Conservation (phyloP, 139 green algal species). For the Eudorina sp. region DNA sequence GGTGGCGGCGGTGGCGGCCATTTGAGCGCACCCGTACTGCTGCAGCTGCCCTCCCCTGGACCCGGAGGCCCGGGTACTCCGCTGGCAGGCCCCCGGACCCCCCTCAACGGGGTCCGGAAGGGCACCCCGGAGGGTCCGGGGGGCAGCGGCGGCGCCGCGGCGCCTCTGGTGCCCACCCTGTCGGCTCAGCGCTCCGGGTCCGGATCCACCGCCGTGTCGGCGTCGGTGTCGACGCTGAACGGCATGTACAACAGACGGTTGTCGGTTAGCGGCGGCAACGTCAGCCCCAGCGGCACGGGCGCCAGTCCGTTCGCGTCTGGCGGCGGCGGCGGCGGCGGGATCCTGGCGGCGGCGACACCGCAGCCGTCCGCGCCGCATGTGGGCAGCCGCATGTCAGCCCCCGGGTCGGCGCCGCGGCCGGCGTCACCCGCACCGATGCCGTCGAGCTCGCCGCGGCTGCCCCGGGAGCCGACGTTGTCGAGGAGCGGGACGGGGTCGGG, state of each 20-base stretch:
- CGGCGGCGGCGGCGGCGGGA: neutral
- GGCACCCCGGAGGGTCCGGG: neutral
- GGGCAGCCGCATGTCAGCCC: neutral
- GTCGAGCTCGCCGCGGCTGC: neutral
- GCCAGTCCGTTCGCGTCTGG: neutral
- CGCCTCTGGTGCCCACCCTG: neutral
- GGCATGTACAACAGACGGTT: neutral
- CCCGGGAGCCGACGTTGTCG: neutral
- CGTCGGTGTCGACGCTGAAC: neutral
- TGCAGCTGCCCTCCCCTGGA: neutral
- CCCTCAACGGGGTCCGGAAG: neutral
- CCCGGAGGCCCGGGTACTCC: neutral
- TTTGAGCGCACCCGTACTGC: neutral
- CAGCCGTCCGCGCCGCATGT: neutral
- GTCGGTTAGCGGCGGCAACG: slow-evolving; percentile 19
- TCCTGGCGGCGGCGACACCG: neutral
- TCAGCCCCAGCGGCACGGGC: neutral
- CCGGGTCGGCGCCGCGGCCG: neutral
- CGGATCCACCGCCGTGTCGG: neutral
- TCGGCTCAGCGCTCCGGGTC: neutral
- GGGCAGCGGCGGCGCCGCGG: neutral
- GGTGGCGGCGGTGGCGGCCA: neutral
- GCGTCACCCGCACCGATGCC: neutral
- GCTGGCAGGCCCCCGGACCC: neutral
- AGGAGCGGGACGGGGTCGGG: neutral